These are phyloP conservation scores for Westerdykella sp. DNA, from an alignment of 2,329 filamentous ascomycete genomes.

Conservation along the genomic window DNA sequence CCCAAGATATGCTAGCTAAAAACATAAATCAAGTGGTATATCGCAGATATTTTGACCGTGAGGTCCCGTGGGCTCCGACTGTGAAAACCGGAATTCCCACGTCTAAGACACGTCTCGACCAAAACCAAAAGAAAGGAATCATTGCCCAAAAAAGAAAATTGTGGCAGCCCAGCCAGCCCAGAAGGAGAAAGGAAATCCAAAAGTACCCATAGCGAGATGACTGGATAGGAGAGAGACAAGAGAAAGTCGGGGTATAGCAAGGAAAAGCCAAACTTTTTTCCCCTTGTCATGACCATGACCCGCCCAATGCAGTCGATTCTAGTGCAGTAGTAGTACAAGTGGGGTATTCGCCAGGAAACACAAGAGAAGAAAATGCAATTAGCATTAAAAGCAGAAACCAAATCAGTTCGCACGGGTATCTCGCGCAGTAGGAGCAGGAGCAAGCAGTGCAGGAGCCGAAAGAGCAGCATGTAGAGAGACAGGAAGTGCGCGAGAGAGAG, in stretches of 20 bases:
- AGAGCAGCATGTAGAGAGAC: too few relatives aligned
- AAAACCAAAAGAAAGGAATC: conserved; percentile 5
- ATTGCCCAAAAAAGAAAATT: conserved; percentile 4
- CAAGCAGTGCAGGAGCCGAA: conserved; percentile 13
- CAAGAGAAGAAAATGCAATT: conserved; percentile 34
- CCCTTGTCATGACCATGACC: conserved; percentile 17
- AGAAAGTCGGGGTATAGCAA: conserved; percentile 31
- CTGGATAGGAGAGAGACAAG: conserved; percentile 1
- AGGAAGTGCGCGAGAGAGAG: too few relatives aligned
- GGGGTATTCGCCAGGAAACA: conserved; percentile 20
- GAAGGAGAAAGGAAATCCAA: conserved; percentile 16
- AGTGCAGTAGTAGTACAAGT: conserved; percentile 30
- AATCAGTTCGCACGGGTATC: conserved; percentile 35
- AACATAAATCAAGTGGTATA: too few relatives aligned
- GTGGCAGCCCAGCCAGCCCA: conserved; percentile 18
- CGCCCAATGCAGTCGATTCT: conserved; percentile 30
- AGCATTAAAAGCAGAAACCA: conserved; percentile 23
- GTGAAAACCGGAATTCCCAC: neutral
- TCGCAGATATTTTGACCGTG: conserved; percentile 13
- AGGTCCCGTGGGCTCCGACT: conserved; percentile 9
- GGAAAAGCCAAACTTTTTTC: conserved; percentile 27
- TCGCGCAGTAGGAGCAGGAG: conserved; percentile 22
- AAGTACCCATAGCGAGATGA: conserved; percentile 1
- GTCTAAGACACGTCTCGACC: conserved; percentile 10
- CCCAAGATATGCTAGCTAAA: too few relatives aligned